These are phyloP conservation scores for Eucalyptus paniculata DNA, from an alignment of 345 rosid species.

Conservation along the genomic window DNA sequence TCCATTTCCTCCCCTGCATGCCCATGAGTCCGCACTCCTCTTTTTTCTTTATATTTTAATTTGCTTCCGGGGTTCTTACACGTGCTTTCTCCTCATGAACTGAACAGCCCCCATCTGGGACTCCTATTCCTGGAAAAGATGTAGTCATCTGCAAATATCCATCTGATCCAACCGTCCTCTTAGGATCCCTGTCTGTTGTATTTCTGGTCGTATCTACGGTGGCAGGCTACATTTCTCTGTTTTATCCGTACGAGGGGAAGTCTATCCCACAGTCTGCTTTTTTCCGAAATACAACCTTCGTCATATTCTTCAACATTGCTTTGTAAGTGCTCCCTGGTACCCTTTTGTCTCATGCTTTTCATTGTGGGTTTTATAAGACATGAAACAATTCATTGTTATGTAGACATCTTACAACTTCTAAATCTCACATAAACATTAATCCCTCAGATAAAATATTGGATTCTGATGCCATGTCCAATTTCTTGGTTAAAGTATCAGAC, in stretches of 20 bases:
- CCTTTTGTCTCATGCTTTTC: neutral
- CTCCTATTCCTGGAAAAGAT: conserved; percentile 44
- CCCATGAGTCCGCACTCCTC: neutral
- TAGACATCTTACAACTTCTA: neutral
- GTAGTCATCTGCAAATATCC: conserved; percentile 77
- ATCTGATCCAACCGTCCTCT: conserved; percentile 52
- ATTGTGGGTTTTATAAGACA: neutral
- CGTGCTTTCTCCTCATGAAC: neutral
- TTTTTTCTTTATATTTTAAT: neutral
- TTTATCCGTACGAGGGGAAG: conserved; percentile 66
- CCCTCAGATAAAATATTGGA: neutral
- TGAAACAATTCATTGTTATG: neutral
- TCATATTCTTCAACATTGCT: conserved; percentile 65
- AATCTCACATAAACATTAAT: neutral
- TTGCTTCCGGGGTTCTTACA: too few relatives aligned
- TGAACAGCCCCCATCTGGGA: conserved; percentile 58
- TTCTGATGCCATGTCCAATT: neutral
- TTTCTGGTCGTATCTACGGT: conserved; percentile 37
- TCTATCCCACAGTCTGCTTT: conserved; percentile 57
- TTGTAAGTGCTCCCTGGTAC: conserved; percentile 24
- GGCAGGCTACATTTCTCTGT: conserved; percentile 54
- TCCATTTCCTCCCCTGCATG: neutral
- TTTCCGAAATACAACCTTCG: conserved; percentile 45
- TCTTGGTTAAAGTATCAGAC: neutral
- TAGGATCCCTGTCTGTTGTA: conserved; percentile 56